Evolutionary conservation across 2,329 filamentous ascomycete genomes (phyloP), one percentile per base, ranked within the genome.

Genomic region (Colletotrichum orchidophilum): DNA sequence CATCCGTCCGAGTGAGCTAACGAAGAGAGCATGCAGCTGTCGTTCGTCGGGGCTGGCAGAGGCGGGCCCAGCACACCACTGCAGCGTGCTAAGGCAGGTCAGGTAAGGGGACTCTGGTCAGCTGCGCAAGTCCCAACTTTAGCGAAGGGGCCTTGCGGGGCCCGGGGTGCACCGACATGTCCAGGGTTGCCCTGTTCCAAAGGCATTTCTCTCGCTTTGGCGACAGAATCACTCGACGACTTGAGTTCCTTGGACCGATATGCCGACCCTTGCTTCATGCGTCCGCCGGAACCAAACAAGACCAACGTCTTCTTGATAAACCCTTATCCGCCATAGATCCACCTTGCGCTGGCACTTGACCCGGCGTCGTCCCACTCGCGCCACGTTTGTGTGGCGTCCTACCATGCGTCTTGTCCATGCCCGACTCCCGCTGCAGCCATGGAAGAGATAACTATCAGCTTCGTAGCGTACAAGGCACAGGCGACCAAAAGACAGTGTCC

Each of bases 281-380:
- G 66, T 55, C 33, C 39, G 27, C 46, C 29, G 49, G 53, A 62
- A 27, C 18, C 26, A 39, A 54, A 33, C 52, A 27, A 52, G 21
- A 39, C 42, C 39, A 42, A 24, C 31, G 33, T 21, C 4, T 33
- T 59, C 39, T 53, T 65, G 26, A 18, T 59, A 27, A 15, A 42
- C 61, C 42, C 60, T n/a, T 52, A 69, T 26, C 31, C 26, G 53
- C 31, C 31, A 31, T 26, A 54, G 42, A 29, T 42, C 64, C 59
- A 63, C 64, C 31, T 53, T 55, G 64, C 26, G 65, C 64, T 71
- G 58, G 64, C 68, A 58, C 57, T 57, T 62, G 63, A 31, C 57
- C 50, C 33, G 59, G 59, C 21, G 31, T 33, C 12, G 39, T 59
- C 35, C 46, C 64, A 60, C 33, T 54, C 24, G 66, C 12, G 50